Evolutionary conservation across 1,284 basidiomycete species (phyloP).

Genomic region (Ceratobasidium sp.): DNA sequence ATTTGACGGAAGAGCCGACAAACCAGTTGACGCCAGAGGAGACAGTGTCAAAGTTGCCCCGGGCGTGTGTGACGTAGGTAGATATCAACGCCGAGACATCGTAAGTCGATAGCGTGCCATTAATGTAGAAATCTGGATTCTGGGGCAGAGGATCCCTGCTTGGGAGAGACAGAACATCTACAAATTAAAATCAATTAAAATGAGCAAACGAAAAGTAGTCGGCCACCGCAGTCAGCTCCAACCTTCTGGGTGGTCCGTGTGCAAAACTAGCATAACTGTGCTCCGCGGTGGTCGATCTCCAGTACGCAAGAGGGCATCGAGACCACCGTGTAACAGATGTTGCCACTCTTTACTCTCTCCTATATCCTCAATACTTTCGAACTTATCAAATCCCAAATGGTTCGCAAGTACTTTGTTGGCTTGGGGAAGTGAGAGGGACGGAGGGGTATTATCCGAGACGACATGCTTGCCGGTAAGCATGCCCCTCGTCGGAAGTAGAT

Average conservation of each 20-base stretch:
- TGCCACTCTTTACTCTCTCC: slow-evolving; percentile 51
- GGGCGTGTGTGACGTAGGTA: slow-evolving; percentile 37
- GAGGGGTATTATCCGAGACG: slow-evolving; percentile 1
- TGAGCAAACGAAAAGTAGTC: slow-evolving; percentile 46
- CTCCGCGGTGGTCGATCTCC: slow-evolving; percentile 20
- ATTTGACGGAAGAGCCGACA: background rate
- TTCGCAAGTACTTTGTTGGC: slow-evolving; percentile 72
- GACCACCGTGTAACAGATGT: slow-evolving; percentile 22
- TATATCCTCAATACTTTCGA: slow-evolving; percentile 65
- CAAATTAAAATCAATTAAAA: slow-evolving; percentile 51
- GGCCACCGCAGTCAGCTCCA: slow-evolving; percentile 47
- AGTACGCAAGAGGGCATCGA: slow-evolving; percentile 54
- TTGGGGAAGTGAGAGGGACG: slow-evolving; percentile 55
- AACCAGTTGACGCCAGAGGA: slow-evolving; percentile 26
- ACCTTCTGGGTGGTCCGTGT: slow-evolving; percentile 41
- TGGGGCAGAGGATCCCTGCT: slow-evolving; percentile 27
- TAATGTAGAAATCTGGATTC: slow-evolving; percentile 37
- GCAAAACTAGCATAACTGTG: slow-evolving; percentile 37
- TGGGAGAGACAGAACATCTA: slow-evolving; percentile 46
- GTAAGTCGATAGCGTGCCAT: slow-evolving; percentile 35
- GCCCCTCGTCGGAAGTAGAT: slow-evolving; percentile 25
- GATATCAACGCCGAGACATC: slow-evolving; percentile 29
- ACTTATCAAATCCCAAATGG: slow-evolving; percentile 76
- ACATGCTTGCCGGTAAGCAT: slow-evolving; percentile 26
- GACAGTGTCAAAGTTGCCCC: slow-evolving; percentile 28